Evolutionary conservation across 768 basidiomycete genomes (phyloP).

Genomic region (Udeniomyces megalosporus): DNA sequence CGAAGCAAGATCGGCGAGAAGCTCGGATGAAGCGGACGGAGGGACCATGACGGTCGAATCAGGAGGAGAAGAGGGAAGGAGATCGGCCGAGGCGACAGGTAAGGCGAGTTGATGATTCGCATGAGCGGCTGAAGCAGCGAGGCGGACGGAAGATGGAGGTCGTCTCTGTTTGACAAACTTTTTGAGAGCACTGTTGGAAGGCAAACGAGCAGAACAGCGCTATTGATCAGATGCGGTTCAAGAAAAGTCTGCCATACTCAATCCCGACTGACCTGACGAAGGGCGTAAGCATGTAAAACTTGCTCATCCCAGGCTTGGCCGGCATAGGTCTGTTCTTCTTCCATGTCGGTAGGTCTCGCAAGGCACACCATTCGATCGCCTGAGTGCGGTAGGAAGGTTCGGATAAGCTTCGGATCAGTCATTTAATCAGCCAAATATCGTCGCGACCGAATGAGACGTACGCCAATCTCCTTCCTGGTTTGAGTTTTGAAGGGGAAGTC

Average conservation of each 20-base stretch:
- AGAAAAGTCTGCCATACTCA: neutral
- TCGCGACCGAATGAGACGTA: slow-evolving; percentile 29
- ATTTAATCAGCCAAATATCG: neutral
- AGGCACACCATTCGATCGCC: slow-evolving; percentile 93
- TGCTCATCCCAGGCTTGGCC: slow-evolving; percentile 33
- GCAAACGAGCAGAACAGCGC: neutral
- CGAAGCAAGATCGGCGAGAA: too few species aligned
- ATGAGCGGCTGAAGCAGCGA: neutral
- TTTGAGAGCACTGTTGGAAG: slow-evolving; percentile 7
- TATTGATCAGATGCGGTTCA: too few species aligned
- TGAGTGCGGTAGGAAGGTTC: slow-evolving; percentile 30
- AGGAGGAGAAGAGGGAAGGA: neutral
- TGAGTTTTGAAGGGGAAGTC: slow-evolving; percentile 77
- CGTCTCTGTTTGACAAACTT: slow-evolving; percentile 6
- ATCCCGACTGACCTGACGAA: slow-evolving; percentile 45
- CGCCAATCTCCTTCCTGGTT: slow-evolving; percentile 96
- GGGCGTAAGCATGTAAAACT: slow-evolving; percentile 88
- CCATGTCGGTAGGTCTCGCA: slow-evolving; percentile 86
- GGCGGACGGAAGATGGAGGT: neutral
- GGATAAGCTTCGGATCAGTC: neutral
- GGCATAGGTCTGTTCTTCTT: slow-evolving; percentile 40
- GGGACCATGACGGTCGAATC: too few species aligned
- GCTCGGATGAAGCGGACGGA: too few species aligned
- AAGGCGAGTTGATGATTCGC: neutral
- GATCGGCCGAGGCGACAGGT: neutral